Percentiles rank a stretch among this genome's conserved stretches.
Conservation (phyloP, 805 yeast genomes). For the Starmerella khaoyaiensis region DNA sequence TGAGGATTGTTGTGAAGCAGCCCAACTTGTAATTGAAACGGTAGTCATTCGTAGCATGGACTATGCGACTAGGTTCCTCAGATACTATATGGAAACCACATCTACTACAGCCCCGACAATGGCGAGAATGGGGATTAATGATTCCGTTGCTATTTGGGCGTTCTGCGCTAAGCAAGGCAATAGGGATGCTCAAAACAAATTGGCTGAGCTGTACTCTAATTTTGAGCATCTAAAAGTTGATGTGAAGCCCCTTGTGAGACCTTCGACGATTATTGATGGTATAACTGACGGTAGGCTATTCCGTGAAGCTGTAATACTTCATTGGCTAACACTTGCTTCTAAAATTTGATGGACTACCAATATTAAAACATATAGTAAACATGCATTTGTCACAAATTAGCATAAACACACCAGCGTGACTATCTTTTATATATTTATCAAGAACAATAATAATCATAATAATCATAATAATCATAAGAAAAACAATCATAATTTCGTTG, state of each 20-base stretch:
- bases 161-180: constrained; percentile 23
- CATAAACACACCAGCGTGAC: constrained; percentile 7
- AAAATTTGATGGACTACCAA: constrained; percentile 2
- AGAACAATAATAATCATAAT: background rate
- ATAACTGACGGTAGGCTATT: constrained; percentile 10
- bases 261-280: constrained; percentile 18
- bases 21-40: constrained; percentile 19
- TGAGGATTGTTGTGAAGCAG: constrained; percentile 29
- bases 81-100: constrained; percentile 20
- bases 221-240: constrained; percentile 19
- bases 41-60: constrained; percentile 22
- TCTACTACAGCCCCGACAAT: constrained; percentile 15
- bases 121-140: constrained; percentile 22
- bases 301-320: constrained; percentile 19
- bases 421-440: background rate
- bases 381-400: background rate
- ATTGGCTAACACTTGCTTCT: constrained; percentile 20
- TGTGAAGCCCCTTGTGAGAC: constrained; percentile 20
- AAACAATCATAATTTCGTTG: no score
- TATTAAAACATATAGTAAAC: no score
- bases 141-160: constrained; percentile 22
- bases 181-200: constrained; percentile 20
- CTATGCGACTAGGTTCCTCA: constrained; percentile 21
- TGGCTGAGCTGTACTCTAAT: constrained; percentile 21
- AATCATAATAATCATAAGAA: background rate